Conservation (phyloP, 257 asterid species). For the Galeopsis tetrahit region DNA sequence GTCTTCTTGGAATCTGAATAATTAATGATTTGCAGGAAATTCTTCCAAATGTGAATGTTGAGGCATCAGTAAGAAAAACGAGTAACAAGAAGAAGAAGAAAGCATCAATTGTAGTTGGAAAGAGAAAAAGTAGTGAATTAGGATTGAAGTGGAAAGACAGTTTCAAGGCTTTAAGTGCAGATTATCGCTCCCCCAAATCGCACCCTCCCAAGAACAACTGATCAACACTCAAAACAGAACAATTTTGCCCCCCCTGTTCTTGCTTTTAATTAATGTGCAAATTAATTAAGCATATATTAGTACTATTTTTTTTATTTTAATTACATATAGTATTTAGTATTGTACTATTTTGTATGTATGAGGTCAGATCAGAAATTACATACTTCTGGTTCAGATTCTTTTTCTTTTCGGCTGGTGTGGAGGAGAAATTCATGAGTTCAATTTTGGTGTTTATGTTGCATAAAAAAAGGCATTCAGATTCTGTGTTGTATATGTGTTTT, state of each 20-base stretch:
- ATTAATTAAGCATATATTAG: slow-evolving; percentile 5
- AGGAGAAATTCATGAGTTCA: not conserved
- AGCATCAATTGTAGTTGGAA: slow-evolving; percentile 30
- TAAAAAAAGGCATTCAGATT: too few species aligned
- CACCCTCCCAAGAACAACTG: slow-evolving; percentile 79
- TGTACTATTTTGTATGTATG: slow-evolving; percentile 31
- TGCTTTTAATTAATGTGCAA: slow-evolving; percentile 30
- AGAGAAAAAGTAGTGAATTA: slow-evolving; percentile 30
- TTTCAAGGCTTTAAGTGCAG: slow-evolving; percentile 58
- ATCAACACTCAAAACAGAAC: slow-evolving; percentile 35
- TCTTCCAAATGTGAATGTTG: slow-evolving; percentile 15
- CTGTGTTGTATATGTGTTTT: too few species aligned
- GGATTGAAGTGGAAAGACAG: slow-evolving; percentile 32
- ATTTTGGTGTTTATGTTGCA: too few species aligned
- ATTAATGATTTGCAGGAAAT: slow-evolving; percentile 41
- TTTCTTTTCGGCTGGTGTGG: not conserved
- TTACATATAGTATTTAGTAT: not conserved
- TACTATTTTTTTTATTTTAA: not conserved
- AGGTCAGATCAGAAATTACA: slow-evolving; percentile 30
- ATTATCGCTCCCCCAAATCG: slow-evolving; percentile 60
- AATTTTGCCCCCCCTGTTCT: slow-evolving; percentile 47
- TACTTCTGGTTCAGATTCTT: slow-evolving; percentile 4
- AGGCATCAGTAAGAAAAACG: slow-evolving; percentile 47
- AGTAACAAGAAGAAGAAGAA: slow-evolving; percentile 11
- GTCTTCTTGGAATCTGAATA: not conserved